A percentile compares a stretch with the other conserved stretches of the same genome.
phyloP scores from a whole-genome alignment of 2,329 filamentous ascomycete species.

The Penicillium sp. region DNA sequence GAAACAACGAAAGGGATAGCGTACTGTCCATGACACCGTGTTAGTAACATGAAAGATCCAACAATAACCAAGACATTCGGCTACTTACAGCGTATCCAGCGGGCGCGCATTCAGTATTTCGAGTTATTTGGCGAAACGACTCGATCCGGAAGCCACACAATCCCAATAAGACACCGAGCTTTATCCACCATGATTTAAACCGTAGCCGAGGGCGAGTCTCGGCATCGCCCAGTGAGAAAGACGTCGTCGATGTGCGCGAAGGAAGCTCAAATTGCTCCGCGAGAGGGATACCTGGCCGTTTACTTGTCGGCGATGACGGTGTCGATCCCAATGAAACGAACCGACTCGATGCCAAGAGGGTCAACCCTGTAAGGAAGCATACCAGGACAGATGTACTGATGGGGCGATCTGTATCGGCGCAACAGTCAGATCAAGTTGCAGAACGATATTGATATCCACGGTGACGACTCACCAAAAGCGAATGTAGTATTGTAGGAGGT shows the following conservation, averaged over 20 bases:
- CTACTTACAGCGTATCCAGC: conserved; percentile 35
- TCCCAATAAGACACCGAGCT: conserved; percentile 10
- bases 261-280: conserved; percentile 28
- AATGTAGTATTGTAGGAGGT: conserved; percentile 39
- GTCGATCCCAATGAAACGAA: conserved; percentile 29
- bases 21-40: conserved; percentile 26
- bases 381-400: conserved; percentile 44
- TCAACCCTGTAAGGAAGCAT: conserved; percentile 42
- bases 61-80: too few species aligned
- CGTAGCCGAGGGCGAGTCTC: conserved; percentile 6
- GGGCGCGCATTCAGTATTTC: conserved; percentile 45
- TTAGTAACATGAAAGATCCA: conserved; percentile 9
- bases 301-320: conserved; percentile 21
- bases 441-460: neutral
- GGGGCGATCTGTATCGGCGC: conserved; percentile 42
- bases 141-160: conserved; percentile 19
- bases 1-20: conserved; percentile 43
- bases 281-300: conserved; percentile 31
- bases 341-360: conserved; percentile 38
- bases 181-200: conserved; percentile 15
- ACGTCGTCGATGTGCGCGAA: conserved; percentile 16
- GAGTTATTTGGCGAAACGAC: conserved; percentile 41
- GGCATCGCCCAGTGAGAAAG: conserved; percentile 7
- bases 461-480: conserved; percentile 37
- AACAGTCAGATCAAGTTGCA: conserved; percentile 14